Evolutionary conservation across 2,329 filamentous ascomycete genomes (phyloP).

Genomic region (Elsinoe ampelina): DNA sequence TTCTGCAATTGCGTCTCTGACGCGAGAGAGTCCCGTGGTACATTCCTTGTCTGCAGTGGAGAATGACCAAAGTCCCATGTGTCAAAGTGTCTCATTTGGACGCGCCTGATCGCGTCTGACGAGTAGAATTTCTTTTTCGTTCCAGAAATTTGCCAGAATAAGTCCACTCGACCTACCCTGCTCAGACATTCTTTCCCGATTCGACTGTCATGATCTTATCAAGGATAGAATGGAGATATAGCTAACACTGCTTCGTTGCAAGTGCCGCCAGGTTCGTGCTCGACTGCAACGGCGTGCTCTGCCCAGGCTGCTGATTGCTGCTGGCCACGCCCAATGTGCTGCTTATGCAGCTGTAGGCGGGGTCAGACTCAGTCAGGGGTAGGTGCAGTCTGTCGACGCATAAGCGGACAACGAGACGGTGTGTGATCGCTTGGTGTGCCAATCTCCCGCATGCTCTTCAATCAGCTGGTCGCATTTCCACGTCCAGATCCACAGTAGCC

Average conservation of each 20-base stretch:
- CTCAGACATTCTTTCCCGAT: no score
- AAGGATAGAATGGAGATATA: not conserved
- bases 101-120: constrained; percentile 1
- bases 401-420: no score
- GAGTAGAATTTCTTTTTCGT: not conserved
- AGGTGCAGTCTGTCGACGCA: not conserved
- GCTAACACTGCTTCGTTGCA: no score
- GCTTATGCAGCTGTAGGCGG: no score
- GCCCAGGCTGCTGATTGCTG: no score
- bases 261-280: no score
- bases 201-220: not conserved
- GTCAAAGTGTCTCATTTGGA: constrained; percentile 6
- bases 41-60: not conserved
- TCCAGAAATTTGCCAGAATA: not conserved
- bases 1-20: not conserved
- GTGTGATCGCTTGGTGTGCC: no score
- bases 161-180: not conserved
- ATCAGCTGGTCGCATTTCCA: constrained; percentile 20
- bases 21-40: not conserved
- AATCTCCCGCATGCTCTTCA: constrained; percentile 5
- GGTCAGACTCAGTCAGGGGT: no score
- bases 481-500: constrained; percentile 24
- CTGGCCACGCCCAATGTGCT: no score
- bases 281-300: no score
- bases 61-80: constrained; percentile 7